phyloP scores from a whole-genome alignment of 257 asterid species.

The Euphrasia confusa region DNA sequence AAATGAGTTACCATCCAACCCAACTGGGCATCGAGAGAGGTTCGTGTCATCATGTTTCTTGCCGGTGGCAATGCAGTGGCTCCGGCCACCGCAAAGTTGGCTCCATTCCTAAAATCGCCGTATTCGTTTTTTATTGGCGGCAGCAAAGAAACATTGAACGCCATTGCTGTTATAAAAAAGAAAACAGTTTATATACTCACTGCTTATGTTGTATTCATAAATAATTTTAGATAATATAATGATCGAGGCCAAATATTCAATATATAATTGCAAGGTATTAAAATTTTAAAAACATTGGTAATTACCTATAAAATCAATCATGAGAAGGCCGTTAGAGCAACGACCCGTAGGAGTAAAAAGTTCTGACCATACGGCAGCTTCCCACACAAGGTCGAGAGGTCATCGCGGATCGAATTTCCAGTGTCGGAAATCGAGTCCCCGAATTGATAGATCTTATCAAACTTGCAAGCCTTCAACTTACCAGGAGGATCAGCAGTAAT shows the following conservation, averaged over 20 bases:
- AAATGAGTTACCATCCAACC: conserved; percentile 19
- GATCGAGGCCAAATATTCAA: too few species aligned
- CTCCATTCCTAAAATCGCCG: background rate
- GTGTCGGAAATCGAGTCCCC: conserved; percentile 19
- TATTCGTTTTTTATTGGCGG: background rate
- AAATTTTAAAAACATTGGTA: background rate
- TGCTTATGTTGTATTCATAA: too few species aligned
- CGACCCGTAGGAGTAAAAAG: background rate
- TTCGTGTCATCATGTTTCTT: background rate
- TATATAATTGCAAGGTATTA: background rate
- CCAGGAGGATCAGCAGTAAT: background rate
- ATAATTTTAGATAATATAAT: too few species aligned
- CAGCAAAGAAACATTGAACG: background rate
- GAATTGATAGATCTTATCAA: conserved; percentile 1
- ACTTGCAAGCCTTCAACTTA: background rate
- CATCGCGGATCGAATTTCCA: background rate
- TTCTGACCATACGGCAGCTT: too few species aligned
- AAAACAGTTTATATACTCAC: too few species aligned
- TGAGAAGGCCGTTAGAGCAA: conserved; percentile 10
- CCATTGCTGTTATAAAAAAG: conserved; percentile 1
- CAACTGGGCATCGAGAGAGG: conserved; percentile 23
- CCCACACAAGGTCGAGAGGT: too few species aligned
- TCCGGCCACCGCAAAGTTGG: conserved; percentile 27
- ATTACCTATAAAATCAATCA: conserved; percentile 12
- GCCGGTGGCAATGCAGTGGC: conserved; percentile 18